These are phyloP conservation scores for Xylaria sp. DNA, from an alignment of 2,329 filamentous ascomycete genomes.

Conservation along the genomic window DNA sequence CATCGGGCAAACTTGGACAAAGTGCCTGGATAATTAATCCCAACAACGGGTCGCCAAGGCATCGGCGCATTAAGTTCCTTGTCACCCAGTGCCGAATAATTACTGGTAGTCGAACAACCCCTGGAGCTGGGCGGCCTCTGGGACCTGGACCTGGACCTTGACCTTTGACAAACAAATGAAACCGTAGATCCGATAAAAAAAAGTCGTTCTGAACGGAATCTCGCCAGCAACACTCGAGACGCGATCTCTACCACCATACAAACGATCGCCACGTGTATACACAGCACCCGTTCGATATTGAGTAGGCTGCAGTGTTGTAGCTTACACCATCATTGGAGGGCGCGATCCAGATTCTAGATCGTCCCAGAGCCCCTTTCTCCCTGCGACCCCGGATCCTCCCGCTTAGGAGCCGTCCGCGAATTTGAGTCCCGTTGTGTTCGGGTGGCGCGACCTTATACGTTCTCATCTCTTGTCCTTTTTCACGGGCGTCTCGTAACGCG, in stretches of 20 bases:
- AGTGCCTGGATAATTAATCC: conserved; percentile 5
- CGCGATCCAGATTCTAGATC: conserved; percentile 5
- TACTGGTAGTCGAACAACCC: conserved; percentile 18
- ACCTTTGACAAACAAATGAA: conserved; percentile 21
- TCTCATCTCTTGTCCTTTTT: background rate
- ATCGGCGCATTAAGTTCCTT: conserved; percentile 28
- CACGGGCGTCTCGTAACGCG: background rate
- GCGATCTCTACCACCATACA: background rate
- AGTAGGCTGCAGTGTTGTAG: conserved; percentile 1
- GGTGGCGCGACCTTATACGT: conserved; percentile 15
- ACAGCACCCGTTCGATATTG: background rate
- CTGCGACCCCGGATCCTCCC: conserved; percentile 7
- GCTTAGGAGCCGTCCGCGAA: conserved; percentile 9
- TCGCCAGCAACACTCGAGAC: conserved; percentile 7
- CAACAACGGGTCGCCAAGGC: conserved; percentile 38
- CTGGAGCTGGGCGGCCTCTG: conserved; percentile 38
- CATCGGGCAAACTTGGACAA: conserved; percentile 18
- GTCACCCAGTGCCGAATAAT: conserved; percentile 30
- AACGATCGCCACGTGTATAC: background rate
- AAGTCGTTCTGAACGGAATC: conserved; percentile 10
- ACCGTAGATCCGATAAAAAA: background rate
- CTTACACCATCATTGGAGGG: conserved; percentile 2
- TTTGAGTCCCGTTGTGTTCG: conserved; percentile 13
- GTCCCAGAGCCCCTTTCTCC: conserved; percentile 29
- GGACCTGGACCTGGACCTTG: conserved; percentile 22